phyloP scores from a whole-genome alignment of 139 green algal genomes.

The Dunaliella primolecta region DNA sequence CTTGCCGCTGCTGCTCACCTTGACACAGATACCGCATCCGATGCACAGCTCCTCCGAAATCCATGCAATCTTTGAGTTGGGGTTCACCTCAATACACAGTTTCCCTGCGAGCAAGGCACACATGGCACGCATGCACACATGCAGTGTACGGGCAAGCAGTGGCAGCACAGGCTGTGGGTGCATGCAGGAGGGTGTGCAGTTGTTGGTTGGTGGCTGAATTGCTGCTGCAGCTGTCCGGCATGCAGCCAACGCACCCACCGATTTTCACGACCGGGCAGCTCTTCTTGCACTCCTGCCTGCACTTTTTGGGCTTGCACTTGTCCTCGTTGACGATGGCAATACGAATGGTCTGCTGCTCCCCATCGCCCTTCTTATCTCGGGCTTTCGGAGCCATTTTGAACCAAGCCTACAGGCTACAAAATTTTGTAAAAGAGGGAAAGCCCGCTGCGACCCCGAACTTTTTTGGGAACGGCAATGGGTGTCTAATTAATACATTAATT shows the following conservation, averaged over 20 bases:
- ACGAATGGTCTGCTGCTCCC: slow-evolving; percentile 85
- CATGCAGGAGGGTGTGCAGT: no score
- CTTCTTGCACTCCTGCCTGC: slow-evolving; percentile 98
- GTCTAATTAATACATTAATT: not conserved
- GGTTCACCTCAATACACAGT: slow-evolving; percentile 92
- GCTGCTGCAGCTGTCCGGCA: no score
- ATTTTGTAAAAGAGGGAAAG: not conserved
- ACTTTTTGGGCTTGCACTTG: slow-evolving; percentile 98
- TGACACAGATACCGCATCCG: slow-evolving; percentile 99
- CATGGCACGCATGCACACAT: not conserved
- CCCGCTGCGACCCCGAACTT: not conserved
- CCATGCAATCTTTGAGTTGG: slow-evolving; percentile 85
- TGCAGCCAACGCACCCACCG: slow-evolving; percentile 51
- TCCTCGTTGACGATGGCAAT: slow-evolving; percentile 96
- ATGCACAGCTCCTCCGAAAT: slow-evolving; percentile 99
- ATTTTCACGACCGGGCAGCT: slow-evolving; percentile 98
- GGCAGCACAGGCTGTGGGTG: not conserved
- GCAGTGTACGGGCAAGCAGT: not conserved
- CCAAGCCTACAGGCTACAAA: no score
- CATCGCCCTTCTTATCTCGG: slow-evolving; percentile 70
- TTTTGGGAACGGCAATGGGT: not conserved
- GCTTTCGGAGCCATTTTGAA: slow-evolving; percentile 25
- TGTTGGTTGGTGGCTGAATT: no score
- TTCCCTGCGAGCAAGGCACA: slow-evolving; percentile 73
- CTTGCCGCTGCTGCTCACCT: slow-evolving; percentile 74